phyloP scores from a whole-genome alignment of 2,329 filamentous ascomycete genomes.

The Byssochlamys sp. region DNA sequence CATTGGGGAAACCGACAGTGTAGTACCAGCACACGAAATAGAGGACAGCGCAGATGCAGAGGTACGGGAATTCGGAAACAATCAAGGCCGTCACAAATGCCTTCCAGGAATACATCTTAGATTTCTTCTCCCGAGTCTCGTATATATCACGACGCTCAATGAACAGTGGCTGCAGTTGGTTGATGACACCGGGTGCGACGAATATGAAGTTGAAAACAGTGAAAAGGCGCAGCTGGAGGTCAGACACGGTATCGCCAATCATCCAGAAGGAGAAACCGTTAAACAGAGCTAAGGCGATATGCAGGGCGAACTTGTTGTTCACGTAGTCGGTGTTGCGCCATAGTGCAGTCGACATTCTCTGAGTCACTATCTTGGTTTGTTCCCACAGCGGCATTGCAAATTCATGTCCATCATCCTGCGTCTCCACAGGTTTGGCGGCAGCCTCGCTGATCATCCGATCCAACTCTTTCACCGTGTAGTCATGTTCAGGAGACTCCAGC shows the following conservation, averaged over 20 bases:
- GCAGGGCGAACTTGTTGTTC: constrained; percentile 53
- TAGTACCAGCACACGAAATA: constrained; percentile 67
- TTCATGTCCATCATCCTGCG: constrained; percentile 40
- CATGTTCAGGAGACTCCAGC: constrained; percentile 53
- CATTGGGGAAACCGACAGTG: constrained; percentile 54
- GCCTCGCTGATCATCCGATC: constrained; percentile 48
- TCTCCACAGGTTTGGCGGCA: constrained; percentile 33
- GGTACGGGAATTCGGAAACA: constrained; percentile 57
- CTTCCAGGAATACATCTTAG: constrained; percentile 61
- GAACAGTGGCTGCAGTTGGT: constrained; percentile 54
- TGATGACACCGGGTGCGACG: constrained; percentile 36
- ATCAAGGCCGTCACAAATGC: constrained; percentile 60
- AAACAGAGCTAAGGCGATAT: constrained; percentile 42
- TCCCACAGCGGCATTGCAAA: constrained; percentile 56
- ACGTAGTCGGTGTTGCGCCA: constrained; percentile 60
- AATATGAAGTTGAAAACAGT: constrained; percentile 55
- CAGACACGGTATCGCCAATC: constrained; percentile 52
- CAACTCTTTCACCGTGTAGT: constrained; percentile 52
- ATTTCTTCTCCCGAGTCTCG: constrained; percentile 56
- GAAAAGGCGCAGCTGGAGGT: constrained; percentile 66
- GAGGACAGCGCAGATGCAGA: constrained; percentile 51
- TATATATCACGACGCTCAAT: constrained; percentile 61
- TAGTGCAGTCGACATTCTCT: constrained; percentile 55
- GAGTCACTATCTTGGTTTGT: constrained; percentile 57
- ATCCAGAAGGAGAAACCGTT: constrained; percentile 55